Evolutionary conservation across 192 early-diverging fungal genomes (phyloP).

Genomic region (Rhizoclosmatium sp.): DNA sequence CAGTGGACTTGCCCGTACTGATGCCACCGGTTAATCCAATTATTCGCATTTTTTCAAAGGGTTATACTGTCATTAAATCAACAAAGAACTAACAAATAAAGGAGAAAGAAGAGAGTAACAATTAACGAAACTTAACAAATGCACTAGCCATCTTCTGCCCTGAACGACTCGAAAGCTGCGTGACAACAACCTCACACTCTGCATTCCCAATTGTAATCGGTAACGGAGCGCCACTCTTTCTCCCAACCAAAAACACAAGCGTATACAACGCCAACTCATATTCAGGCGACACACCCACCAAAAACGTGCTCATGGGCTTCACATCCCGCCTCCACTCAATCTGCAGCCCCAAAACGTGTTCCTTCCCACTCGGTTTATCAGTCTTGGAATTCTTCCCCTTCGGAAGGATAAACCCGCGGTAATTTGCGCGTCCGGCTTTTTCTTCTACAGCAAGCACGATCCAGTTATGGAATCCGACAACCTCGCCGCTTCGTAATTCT

Average conservation of each 20-base stretch:
- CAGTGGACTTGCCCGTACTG: slow-evolving; percentile 83
- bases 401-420: slow-evolving; percentile 46
- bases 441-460: slow-evolving; percentile 45
- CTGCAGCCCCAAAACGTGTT: slow-evolving; percentile 45
- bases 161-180: slow-evolving; percentile 28
- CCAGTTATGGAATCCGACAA: slow-evolving; percentile 55
- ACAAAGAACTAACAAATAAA: too few relatives aligned
- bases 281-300: slow-evolving; percentile 49
- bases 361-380: slow-evolving; percentile 9
- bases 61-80: not conserved
- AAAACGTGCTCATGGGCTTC: slow-evolving; percentile 49
- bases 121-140: slow-evolving; percentile 12
- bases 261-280: slow-evolving; percentile 56
- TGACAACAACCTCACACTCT: slow-evolving; percentile 39
- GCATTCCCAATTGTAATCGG: slow-evolving; percentile 2
- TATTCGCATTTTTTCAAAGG: slow-evolving; percentile 72
- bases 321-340: slow-evolving; percentile 41
- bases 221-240: slow-evolving; percentile 19
- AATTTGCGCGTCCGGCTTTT: slow-evolving; percentile 39
- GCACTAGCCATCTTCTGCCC: slow-evolving; percentile 35
- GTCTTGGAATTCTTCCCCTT: not conserved
- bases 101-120: too few relatives aligned
- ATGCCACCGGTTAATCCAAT: slow-evolving; percentile 98
- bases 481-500: slow-evolving; percentile 36
- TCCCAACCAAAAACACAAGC: slow-evolving; percentile 28